Evolutionary conservation across 2,329 filamentous ascomycete species (phyloP).

Genomic region (Verticillium alfalfae): DNA sequence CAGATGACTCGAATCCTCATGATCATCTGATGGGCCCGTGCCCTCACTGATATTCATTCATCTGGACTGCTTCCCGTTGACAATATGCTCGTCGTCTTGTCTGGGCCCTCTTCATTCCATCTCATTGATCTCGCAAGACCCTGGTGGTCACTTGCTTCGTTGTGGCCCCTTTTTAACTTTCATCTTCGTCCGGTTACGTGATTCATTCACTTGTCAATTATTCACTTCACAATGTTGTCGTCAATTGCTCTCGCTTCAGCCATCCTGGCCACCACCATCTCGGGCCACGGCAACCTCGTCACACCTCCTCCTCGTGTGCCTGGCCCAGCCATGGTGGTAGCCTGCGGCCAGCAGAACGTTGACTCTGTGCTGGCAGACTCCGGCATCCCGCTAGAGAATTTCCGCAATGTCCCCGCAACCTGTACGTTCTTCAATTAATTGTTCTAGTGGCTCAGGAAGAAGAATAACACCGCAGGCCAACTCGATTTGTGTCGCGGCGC

Average conservation of each 20-base stretch:
- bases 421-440: slow-evolving; percentile 16
- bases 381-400: slow-evolving; percentile 26
- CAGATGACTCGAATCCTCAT: not conserved
- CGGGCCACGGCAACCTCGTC: slow-evolving; percentile 37
- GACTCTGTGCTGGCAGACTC: slow-evolving; percentile 25
- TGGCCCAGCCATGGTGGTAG: slow-evolving; percentile 34
- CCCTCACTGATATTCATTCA: not conserved
- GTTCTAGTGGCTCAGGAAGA: not conserved
- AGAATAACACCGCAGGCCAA: slow-evolving; percentile 6
- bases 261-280: slow-evolving; percentile 17
- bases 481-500: slow-evolving; percentile 42
- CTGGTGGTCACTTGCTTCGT: not conserved
- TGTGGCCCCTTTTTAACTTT: not conserved
- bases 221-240: slow-evolving; percentile 7
- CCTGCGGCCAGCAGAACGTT: slow-evolving; percentile 35
- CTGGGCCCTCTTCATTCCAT: not conserved
- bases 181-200: not conserved
- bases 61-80: not conserved
- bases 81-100: not conserved
- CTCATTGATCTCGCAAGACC: not conserved
- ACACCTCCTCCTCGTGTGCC: slow-evolving; percentile 32
- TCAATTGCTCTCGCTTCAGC: slow-evolving; percentile 9
- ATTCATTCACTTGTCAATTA: too few relatives aligned
- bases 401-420: slow-evolving; percentile 13
- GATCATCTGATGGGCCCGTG: not conserved